Evolutionary conservation across 805 yeast genomes (phyloP).

Genomic region (Maudiozyma barnettii): DNA sequence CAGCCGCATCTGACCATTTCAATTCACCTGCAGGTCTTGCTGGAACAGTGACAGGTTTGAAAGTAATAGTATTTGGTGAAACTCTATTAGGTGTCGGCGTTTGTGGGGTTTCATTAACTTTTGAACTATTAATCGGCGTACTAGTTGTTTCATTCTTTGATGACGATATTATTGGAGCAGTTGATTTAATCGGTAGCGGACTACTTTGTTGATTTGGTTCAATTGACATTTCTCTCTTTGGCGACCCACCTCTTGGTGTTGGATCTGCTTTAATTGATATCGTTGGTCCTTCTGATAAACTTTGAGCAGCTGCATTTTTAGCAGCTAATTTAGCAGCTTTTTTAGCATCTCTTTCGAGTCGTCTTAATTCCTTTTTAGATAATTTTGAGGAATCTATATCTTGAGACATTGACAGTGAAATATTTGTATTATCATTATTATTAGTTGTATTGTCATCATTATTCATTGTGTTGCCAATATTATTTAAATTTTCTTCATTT

Average conservation of each 20-base stretch:
- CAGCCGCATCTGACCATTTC: conserved; percentile 50
- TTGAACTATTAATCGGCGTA: neutral
- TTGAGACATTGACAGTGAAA: neutral
- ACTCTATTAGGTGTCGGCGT: neutral
- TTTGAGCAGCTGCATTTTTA: conserved; percentile 12
- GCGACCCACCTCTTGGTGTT: conserved; percentile 1
- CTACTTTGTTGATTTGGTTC: conserved; percentile 5
- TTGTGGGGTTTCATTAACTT: neutral
- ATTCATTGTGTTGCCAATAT: conserved; percentile 18
- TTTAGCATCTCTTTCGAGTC: conserved; percentile 29
- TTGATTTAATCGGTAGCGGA: neutral
- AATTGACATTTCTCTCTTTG: conserved; percentile 4
- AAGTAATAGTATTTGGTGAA: neutral
- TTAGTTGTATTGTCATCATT: conserved; percentile 2
- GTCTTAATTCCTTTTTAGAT: conserved; percentile 29
- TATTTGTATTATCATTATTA: neutral
- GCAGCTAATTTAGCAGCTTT: conserved; percentile 29
- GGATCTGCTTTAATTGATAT: conserved; percentile 7
- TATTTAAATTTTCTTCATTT: conserved; percentile 15
- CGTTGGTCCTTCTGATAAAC: conserved; percentile 9
- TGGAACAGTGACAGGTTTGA: conserved; percentile 48
- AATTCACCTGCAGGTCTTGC: conserved; percentile 43
- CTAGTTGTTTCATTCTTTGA: too few species aligned
- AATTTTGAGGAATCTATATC: conserved; percentile 15
- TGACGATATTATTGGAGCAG: neutral